phyloP scores from a whole-genome alignment of 805 yeast species.

The Nakazawaea laoshanensis region DNA sequence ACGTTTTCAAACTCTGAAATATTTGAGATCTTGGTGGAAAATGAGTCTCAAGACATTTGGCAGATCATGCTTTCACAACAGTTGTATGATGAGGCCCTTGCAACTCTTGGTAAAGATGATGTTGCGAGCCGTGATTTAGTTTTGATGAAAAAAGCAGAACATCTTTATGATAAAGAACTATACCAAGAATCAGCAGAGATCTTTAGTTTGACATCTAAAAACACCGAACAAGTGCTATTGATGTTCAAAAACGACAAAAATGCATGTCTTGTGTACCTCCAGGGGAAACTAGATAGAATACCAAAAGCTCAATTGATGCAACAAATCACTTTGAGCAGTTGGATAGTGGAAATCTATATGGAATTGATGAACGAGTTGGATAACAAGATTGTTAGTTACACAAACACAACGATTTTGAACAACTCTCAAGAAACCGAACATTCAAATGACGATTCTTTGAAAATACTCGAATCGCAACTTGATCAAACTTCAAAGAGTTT shows the following conservation, averaged over 20 bases:
- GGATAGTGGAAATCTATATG: constrained; percentile 56
- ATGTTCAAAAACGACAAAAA: constrained; percentile 30
- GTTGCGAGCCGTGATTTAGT: constrained; percentile 37
- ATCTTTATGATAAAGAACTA: constrained; percentile 23
- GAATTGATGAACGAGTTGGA: constrained; percentile 37
- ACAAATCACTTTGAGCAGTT: constrained; percentile 45
- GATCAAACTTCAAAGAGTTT: constrained; percentile 23
- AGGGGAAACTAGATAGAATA: constrained; percentile 27
- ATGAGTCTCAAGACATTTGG: constrained; percentile 77
- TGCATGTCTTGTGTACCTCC: constrained; percentile 39
- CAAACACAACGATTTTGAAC: constrained; percentile 9
- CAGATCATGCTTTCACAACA: constrained; percentile 40
- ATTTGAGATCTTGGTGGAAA: constrained; percentile 61
- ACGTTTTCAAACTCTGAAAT: constrained; percentile 50
- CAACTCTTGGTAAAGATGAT: constrained; percentile 26
- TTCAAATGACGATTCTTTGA: constrained; percentile 21
- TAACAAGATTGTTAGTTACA: constrained; percentile 16
- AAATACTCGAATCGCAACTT: constrained; percentile 22
- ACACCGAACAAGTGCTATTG: constrained; percentile 64
- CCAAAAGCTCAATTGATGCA: constrained; percentile 29
- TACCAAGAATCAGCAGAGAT: constrained; percentile 40
- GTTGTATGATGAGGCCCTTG: constrained; percentile 60
- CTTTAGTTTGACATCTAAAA: constrained; percentile 54
- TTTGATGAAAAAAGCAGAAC: constrained; percentile 45
- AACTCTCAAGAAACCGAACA: constrained; percentile 9